These are phyloP conservation scores for Nepenthes alata DNA, from an alignment of 179 eudicot genomes.

Conservation along the genomic window DNA sequence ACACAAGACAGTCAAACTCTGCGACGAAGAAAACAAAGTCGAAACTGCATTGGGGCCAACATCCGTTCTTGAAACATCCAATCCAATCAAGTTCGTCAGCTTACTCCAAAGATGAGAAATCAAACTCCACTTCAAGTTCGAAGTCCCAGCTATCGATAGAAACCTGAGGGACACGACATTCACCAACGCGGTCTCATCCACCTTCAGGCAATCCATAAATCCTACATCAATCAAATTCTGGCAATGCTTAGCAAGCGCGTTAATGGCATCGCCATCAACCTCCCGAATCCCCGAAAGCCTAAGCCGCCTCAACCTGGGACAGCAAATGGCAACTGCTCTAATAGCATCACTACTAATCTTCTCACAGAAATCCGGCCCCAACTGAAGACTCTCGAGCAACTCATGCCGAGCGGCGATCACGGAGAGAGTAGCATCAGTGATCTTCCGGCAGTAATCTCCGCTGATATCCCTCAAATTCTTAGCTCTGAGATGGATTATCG, in stretches of 20 bases:
- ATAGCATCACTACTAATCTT: constrained; percentile 68
- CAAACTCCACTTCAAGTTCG: constrained; percentile 59
- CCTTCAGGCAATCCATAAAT: constrained; percentile 64
- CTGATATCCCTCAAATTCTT: constrained; percentile 47
- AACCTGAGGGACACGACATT: constrained; percentile 44
- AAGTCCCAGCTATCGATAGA: constrained; percentile 78
- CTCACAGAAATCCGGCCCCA: constrained; percentile 92
- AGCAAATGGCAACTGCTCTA: constrained; percentile 63
- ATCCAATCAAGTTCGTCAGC: constrained; percentile 54
- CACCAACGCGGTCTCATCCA: constrained; percentile 72
- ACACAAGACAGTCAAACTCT: constrained; percentile 67
- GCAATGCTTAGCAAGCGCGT: constrained; percentile 60
- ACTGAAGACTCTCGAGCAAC: constrained; percentile 53
- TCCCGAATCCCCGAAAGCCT: constrained; percentile 78
- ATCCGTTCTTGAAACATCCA: constrained; percentile 92
- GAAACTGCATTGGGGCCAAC: constrained; percentile 39
- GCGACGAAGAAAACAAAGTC: constrained; percentile 38
- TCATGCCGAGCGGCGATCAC: constrained; percentile 85
- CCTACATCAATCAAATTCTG: constrained; percentile 55
- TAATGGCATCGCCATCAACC: constrained; percentile 55
- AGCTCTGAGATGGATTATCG: constrained; percentile 50
- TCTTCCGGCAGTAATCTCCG: constrained; percentile 73
- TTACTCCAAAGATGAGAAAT: constrained; percentile 59
- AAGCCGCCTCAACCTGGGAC: constrained; percentile 47
- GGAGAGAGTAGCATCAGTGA: constrained; percentile 67